A percentile compares a stretch with the other conserved stretches of the same genome.
phyloP scores from a whole-genome alignment of 441 rosid species.

The Euphorbia celastroides region DNA sequence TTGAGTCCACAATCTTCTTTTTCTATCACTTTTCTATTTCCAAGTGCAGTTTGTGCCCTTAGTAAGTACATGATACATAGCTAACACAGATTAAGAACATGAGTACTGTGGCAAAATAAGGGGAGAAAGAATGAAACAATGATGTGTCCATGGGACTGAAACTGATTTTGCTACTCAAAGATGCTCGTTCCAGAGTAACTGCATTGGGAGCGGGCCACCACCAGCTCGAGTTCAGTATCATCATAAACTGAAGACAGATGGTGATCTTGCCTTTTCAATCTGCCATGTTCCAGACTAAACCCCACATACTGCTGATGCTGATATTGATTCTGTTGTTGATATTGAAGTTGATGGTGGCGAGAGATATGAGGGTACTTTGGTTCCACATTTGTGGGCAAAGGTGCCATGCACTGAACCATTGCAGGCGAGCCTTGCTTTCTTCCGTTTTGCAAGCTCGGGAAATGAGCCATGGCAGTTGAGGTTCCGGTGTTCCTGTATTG shows the following conservation, averaged over 20 bases:
- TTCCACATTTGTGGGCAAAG: slow-evolving; percentile 28
- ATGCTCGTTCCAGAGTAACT: slow-evolving; percentile 55
- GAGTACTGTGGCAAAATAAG: not conserved
- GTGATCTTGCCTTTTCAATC: slow-evolving; percentile 47
- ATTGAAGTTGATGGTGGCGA: slow-evolving; percentile 50
- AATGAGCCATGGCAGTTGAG: slow-evolving; percentile 29
- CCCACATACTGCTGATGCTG: slow-evolving; percentile 45
- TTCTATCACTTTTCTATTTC: no score
- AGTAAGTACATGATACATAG: slow-evolving; percentile 2
- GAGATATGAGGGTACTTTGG: slow-evolving; percentile 33
- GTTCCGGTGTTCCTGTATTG: slow-evolving; percentile 29
- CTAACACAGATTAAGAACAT: not conserved
- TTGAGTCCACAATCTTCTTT: no score
- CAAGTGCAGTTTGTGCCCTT: not conserved
- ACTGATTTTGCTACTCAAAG: slow-evolving; percentile 11
- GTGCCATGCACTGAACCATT: slow-evolving; percentile 17
- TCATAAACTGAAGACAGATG: slow-evolving; percentile 40
- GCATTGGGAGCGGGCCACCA: slow-evolving; percentile 45
- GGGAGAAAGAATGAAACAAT: slow-evolving; percentile 20
- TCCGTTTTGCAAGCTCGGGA: slow-evolving; percentile 40
- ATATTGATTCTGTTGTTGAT: slow-evolving; percentile 52
- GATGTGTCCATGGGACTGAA: not conserved
- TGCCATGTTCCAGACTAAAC: slow-evolving; percentile 23
- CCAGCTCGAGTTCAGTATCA: slow-evolving; percentile 32
- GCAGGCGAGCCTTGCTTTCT: slow-evolving; percentile 30